A percentile compares a stretch with the other conserved stretches of the same genome.
phyloP scores from a whole-genome alignment of 495 filamentous ascomycete genomes.

The Penicillium crystallinum region DNA sequence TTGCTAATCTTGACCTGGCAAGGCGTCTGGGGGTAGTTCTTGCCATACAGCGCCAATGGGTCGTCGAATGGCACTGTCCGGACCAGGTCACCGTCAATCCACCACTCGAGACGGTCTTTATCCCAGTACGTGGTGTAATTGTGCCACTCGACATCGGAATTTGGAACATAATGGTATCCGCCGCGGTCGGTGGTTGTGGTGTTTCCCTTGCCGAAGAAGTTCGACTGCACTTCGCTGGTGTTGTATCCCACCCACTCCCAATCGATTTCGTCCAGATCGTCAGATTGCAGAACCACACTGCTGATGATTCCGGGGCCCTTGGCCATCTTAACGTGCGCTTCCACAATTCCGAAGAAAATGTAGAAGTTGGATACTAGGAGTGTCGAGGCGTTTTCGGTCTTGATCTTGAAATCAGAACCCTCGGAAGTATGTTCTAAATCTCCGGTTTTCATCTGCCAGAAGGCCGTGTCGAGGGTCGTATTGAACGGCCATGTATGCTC shows the following conservation, averaged over 20 bases:
- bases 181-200: constrained; percentile 64
- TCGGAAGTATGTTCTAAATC: constrained; percentile 55
- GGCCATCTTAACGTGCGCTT: constrained; percentile 59
- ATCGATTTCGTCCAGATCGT: constrained; percentile 83
- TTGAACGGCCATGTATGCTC: constrained; percentile 70
- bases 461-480: constrained; percentile 56
- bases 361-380: constrained; percentile 59
- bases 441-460: constrained; percentile 59
- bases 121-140: constrained; percentile 84
- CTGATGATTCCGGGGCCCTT: constrained; percentile 69
- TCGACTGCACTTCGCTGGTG: constrained; percentile 61
- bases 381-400: constrained; percentile 47
- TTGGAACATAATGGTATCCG: constrained; percentile 38
- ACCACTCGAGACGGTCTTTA: constrained; percentile 65
- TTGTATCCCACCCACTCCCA: constrained; percentile 54
- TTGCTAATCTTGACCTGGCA: constrained; percentile 21
- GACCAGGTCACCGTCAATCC: constrained; percentile 62
- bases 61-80: constrained; percentile 53
- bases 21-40: constrained; percentile 77
- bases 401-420: constrained; percentile 62
- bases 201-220: constrained; percentile 84
- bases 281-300: constrained; percentile 74
- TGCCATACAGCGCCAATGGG: constrained; percentile 30
- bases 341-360: constrained; percentile 70
- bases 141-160: constrained; percentile 58